Base-by-base conservation (phyloP, 805 yeast genomes). In the Metschnikowia cubensis region DNA sequence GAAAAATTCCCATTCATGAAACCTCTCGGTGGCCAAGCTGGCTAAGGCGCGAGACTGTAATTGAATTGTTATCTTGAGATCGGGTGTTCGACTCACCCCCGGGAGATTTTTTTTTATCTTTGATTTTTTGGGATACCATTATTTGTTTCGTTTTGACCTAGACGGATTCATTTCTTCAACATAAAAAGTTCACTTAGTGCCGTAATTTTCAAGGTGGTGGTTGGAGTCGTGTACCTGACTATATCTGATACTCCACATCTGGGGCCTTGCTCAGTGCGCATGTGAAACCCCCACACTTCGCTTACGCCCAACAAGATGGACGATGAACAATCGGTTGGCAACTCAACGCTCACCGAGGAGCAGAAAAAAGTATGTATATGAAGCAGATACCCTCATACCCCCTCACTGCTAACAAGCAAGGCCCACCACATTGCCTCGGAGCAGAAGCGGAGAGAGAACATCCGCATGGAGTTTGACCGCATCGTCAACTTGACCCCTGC, bases 391-490 rank as follows among this genome's bases (percentile, higher is more conserved):
- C 11, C 29, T 3, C 11, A 4, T n/a, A 6, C 8, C 13, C 4
- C 7, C 7, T 18, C n/a, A 13, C 3, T 21, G 42, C 59, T 58
- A 52, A 58, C 54, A 6, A 10, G 6, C 7, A 42, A 84, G 82
- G 84, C 84, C 4, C 87, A 85, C 57, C 96, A 87, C 60, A 86
- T 88, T 6, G 87, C 87, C 4, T 84, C 91, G 0, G 98, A 91
- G 63, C 91, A 89, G 64, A 87, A 86, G 61, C 75, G 98, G 59
- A 74, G 98, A 53, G 89, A 84, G 56, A 89, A 91, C 38, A 89
- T 92, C 20, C 73, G 97, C 41, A 79, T 83, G 8, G 91, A 89
- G 8, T 91, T 89, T 61, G 95, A 87, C 59, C 79, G 77, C 49
- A 73, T 91, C 20, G 91, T 90, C 0, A 73, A 77, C 1, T 65